Evolutionary conservation across 2,329 filamentous ascomycete genomes (phyloP).

Genomic region (Thielaviopsis cerberus): DNA sequence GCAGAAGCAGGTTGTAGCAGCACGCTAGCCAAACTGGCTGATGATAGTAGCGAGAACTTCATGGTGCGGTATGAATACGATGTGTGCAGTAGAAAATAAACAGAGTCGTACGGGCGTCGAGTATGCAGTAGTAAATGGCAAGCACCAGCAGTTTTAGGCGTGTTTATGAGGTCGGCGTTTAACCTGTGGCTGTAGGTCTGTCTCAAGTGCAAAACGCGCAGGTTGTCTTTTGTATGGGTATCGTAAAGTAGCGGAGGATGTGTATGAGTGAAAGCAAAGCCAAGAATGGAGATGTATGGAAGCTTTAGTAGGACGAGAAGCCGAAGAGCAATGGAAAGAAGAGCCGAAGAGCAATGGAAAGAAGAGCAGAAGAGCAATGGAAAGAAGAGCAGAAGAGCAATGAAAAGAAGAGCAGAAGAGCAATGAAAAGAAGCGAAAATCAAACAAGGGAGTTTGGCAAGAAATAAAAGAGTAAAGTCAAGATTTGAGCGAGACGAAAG

Average conservation of each 20-base stretch:
- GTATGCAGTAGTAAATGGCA: not conserved
- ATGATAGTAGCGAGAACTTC: slow-evolving; percentile 10
- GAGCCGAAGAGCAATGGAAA: too few species aligned
- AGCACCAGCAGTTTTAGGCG: not conserved
- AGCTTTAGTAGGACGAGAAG: not conserved
- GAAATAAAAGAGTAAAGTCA: slow-evolving; percentile 10
- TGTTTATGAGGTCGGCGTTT: not conserved
- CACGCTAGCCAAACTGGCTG: slow-evolving; percentile 7
- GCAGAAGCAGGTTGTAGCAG: slow-evolving; percentile 6
- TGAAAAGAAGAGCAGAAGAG: not conserved
- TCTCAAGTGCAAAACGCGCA: not conserved
- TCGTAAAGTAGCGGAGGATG: not conserved
- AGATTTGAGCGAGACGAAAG: slow-evolving; percentile 7
- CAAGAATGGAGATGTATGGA: not conserved
- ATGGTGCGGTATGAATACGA: slow-evolving; percentile 1
- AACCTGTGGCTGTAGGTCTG: too few species aligned
- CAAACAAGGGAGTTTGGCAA: not conserved
- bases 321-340: too few species aligned
- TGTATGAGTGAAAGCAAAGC: not conserved
- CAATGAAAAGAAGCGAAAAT: not conserved
- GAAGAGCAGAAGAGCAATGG: too few species aligned
- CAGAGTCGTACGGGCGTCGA: not conserved
- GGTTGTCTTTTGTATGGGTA: not conserved
- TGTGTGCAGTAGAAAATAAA: not conserved
- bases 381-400: too few species aligned